These are phyloP conservation scores for Penicillium decumbens DNA, from an alignment of 2,329 filamentous ascomycete genomes.

Conservation along the genomic window DNA sequence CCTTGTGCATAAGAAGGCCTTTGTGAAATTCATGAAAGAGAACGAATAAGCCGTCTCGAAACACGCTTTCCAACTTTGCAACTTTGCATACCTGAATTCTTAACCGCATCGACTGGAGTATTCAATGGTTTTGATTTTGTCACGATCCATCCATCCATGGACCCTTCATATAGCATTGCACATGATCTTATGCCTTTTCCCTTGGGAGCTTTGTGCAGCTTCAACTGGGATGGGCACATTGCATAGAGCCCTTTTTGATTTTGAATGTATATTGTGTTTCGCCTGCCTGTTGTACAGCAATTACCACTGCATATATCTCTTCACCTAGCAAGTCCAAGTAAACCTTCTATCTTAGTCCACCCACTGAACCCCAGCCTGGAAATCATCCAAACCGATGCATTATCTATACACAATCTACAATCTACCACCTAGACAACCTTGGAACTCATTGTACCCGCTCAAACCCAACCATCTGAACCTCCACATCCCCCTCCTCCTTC, in stretches of 20 bases:
- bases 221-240: neutral
- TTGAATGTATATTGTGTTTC: neutral
- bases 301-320: neutral
- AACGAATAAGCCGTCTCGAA: slow-evolving; percentile 53
- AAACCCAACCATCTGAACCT: slow-evolving; percentile 47
- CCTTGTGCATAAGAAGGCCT: slow-evolving; percentile 94
- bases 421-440: neutral
- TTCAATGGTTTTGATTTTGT: neutral
- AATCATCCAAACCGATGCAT: neutral
- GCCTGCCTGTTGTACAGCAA: neutral
- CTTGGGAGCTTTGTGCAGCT: neutral
- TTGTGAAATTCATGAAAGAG: slow-evolving; percentile 90
- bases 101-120: slow-evolving; percentile 5
- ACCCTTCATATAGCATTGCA: slow-evolving; percentile 18
- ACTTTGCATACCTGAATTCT: slow-evolving; percentile 4
- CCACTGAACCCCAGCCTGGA: too few relatives aligned
- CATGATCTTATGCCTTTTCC: slow-evolving; percentile 2
- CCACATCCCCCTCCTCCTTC: slow-evolving; percentile 49
- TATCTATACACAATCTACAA: neutral
- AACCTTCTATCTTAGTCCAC: too few relatives aligned
- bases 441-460: slow-evolving; percentile 25
- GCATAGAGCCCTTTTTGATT: slow-evolving; percentile 1
- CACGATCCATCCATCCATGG: neutral
- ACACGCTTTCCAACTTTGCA: neutral
- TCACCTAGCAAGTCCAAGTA: neutral